These are phyloP conservation scores for Fusarium haematococcum DNA, from an alignment of 2,329 filamentous ascomycete genomes.

Conservation along the genomic window DNA sequence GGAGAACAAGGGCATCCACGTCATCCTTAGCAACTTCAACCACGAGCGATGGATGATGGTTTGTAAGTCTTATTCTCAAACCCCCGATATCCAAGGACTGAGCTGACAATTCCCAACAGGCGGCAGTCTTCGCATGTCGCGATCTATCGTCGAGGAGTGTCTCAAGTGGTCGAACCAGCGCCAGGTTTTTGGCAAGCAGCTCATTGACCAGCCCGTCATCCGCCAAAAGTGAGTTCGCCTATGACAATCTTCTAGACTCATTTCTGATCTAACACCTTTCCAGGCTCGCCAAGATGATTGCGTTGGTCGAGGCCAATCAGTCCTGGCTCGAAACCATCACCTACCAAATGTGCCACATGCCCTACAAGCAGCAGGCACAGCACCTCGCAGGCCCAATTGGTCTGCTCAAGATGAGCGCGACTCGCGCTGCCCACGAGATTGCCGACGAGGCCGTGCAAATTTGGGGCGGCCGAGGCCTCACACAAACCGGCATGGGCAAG, in stretches of 20 bases:
- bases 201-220: slow-evolving; percentile 87
- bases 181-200: slow-evolving; percentile 83
- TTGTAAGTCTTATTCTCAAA: slow-evolving; percentile 56
- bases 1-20: slow-evolving; percentile 87
- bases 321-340: slow-evolving; percentile 87
- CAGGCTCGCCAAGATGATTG: slow-evolving; percentile 87
- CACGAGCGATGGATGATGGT: slow-evolving; percentile 86
- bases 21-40: slow-evolving; percentile 90
- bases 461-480: slow-evolving; percentile 84
- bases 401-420: slow-evolving; percentile 82
- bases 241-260: neutral
- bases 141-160: slow-evolving; percentile 82
- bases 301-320: slow-evolving; percentile 83
- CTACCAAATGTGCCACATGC: slow-evolving; percentile 90
- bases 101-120: slow-evolving; percentile 45
- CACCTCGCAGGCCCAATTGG: slow-evolving; percentile 85
- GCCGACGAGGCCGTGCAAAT: slow-evolving; percentile 88
- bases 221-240: slow-evolving; percentile 72
- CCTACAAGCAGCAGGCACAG: slow-evolving; percentile 79
- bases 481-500: slow-evolving; percentile 84
- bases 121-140: slow-evolving; percentile 72
- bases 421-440: slow-evolving; percentile 82
- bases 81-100: neutral
- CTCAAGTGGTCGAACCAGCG: slow-evolving; percentile 92
- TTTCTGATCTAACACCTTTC: neutral